phyloP scores from a whole-genome alignment of 495 filamentous ascomycete genomes.

The Chaetomium fimeti region DNA sequence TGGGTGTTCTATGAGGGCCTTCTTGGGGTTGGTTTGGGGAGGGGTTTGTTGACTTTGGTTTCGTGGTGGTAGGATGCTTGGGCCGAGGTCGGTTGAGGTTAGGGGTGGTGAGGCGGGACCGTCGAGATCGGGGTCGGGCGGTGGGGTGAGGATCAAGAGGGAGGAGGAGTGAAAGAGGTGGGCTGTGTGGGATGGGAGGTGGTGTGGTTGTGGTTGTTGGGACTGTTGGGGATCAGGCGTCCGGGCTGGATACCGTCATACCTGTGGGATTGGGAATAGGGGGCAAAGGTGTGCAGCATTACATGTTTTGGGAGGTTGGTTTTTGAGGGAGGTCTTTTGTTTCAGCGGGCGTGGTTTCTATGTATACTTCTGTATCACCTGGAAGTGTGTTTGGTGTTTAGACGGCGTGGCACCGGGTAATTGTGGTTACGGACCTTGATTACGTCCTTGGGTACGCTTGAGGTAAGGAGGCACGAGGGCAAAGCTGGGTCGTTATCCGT shows the following conservation, averaged over 20 bases:
- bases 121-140: conserved; percentile 11
- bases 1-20: too few relatives aligned
- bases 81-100: conserved; percentile 47
- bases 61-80: conserved; percentile 59
- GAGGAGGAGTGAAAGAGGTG: conserved; percentile 11
- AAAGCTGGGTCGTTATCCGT: too few relatives aligned
- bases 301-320: not conserved
- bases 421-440: too few relatives aligned
- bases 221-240: not conserved
- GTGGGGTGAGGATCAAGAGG: conserved; percentile 18
- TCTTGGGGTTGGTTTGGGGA: not conserved
- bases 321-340: not conserved
- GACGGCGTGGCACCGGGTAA: too few relatives aligned
- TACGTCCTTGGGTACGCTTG: too few relatives aligned
- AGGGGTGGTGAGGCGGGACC: conserved; percentile 8
- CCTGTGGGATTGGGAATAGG: not conserved
- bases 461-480: too few relatives aligned
- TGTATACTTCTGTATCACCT: not conserved
- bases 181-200: not conserved
- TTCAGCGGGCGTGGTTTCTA: not conserved
- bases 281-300: not conserved
- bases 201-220: too few relatives aligned
- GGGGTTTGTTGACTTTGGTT: not conserved
- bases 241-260: not conserved
- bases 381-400: not conserved